Base-by-base conservation (phyloP, 345 rosid genomes). In the Hypericum perforatum region DNA sequence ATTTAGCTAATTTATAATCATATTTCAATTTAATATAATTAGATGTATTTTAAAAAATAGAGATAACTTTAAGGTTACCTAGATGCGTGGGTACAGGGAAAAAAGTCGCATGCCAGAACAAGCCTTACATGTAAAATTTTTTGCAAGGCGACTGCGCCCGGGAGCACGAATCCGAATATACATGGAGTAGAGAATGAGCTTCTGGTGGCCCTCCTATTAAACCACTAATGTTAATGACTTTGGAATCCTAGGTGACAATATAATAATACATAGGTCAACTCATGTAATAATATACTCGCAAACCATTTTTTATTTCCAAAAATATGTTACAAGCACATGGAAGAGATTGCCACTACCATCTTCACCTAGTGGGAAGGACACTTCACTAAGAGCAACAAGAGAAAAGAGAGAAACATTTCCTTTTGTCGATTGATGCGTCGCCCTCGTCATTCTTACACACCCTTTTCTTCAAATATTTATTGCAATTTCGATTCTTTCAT, bases 371-470 rank as follows among this genome's bases (percentile, higher is more conserved):
- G 46, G 50, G 3, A 43, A 37, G 0, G 39, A 29, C 11, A 5
- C 5, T 14, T 0, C 16, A 42, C 38, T 49, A 12, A 41, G 14
- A 45, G 52, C 36, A 16, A 37, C 46, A 42, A 37, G 38, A 7
- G 7, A 39, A 49, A 39, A 37, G 39, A 45, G 5, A 16, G 15
- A 62, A 69, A 58, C 16, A 67, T 62, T 42, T 72, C 74, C 55
- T 74, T 72, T 65, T 68, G 70, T 82, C 74, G 62, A 75, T 39
- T 70, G 82, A 77, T 59, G 70, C 45, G 84, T 85, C 76, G 70
- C 81, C 74, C 74, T 83, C 88, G 70, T 77, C 72, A 66, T 77
- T 57, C 61, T 77, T 70, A 79, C 74, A 70, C 52, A 65, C 58
- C 52, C 3, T 12, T 47, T 39, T 41, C 65, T 62, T 53, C 44